These are phyloP conservation scores for Typha latifolia DNA, from an alignment of 176 grass and related monocot species.

Conservation along the genomic window DNA sequence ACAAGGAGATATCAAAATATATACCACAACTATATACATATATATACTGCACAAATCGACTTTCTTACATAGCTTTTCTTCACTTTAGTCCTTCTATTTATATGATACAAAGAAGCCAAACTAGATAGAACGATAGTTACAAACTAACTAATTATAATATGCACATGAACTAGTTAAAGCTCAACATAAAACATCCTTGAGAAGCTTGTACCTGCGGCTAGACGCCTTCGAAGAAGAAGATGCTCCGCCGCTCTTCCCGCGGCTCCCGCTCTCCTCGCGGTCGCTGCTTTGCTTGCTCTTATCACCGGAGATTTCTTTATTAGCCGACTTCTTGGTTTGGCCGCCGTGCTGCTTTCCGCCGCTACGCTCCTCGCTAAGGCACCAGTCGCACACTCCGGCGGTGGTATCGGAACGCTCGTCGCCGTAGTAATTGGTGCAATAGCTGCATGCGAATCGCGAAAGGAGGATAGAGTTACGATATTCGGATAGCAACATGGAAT, in stretches of 20 bases:
- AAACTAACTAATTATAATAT: slow-evolving; percentile 1
- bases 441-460: slow-evolving; percentile 27
- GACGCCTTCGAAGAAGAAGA: slow-evolving; percentile 42
- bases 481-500: background rate
- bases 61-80: slow-evolving; percentile 6
- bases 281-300: slow-evolving; percentile 22
- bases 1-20: background rate
- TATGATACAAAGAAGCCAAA: slow-evolving; percentile 7
- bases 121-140: slow-evolving; percentile 12
- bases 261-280: slow-evolving; percentile 17
- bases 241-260: slow-evolving; percentile 9
- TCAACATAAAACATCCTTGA: slow-evolving; percentile 94
- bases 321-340: slow-evolving; percentile 21
- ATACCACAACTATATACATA: background rate
- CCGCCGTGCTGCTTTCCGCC: slow-evolving; percentile 15
- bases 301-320: background rate
- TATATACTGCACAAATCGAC: slow-evolving; percentile 14
- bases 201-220: slow-evolving; percentile 94
- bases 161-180: background rate
- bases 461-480: background rate
- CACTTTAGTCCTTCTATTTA: slow-evolving; percentile 9
- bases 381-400: slow-evolving; percentile 81
- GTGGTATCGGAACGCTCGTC: slow-evolving; percentile 28
- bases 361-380: slow-evolving; percentile 47
- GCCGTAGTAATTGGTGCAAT: slow-evolving; percentile 95